These are phyloP conservation scores for Coffea eugenioides DNA, from an alignment of 257 asterid genomes.

Conservation along the genomic window DNA sequence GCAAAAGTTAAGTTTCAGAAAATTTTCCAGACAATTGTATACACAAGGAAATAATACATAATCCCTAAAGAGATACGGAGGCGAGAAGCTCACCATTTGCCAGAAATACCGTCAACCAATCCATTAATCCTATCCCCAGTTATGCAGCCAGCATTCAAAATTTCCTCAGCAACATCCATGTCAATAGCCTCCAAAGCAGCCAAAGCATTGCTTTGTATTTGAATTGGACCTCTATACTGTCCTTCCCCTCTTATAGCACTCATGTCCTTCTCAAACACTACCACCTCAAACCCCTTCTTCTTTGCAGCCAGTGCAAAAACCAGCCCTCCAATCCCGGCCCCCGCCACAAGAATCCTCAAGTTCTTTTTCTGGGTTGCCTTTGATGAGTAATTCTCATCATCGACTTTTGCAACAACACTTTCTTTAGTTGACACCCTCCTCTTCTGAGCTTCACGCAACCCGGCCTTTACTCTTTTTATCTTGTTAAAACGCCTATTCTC, in stretches of 20 bases:
- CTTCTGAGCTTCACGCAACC: constrained; percentile 24
- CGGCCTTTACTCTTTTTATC: constrained; percentile 32
- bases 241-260: constrained; percentile 98
- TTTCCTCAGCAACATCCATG: constrained; percentile 76
- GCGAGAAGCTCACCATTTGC: constrained; percentile 59
- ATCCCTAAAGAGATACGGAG: neutral
- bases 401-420: constrained; percentile 14
- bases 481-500: constrained; percentile 33
- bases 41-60: neutral
- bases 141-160: constrained; percentile 65
- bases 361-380: constrained; percentile 41
- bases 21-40: neutral
- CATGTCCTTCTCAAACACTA: constrained; percentile 93
- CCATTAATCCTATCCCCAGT: constrained; percentile 89
- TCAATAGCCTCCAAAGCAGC: constrained; percentile 96
- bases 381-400: neutral
- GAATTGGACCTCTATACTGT: constrained; percentile 93
- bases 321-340: constrained; percentile 95
- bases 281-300: constrained; percentile 76
- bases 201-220: constrained; percentile 91
- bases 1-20: neutral
- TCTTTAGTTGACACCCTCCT: constrained; percentile 1
- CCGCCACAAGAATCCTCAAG: constrained; percentile 77
- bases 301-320: constrained; percentile 93
- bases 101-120: constrained; percentile 80